phyloP scores from a whole-genome alignment of 1,284 basidiomycete species.

The Sanguinoderma infundibulare region DNA sequence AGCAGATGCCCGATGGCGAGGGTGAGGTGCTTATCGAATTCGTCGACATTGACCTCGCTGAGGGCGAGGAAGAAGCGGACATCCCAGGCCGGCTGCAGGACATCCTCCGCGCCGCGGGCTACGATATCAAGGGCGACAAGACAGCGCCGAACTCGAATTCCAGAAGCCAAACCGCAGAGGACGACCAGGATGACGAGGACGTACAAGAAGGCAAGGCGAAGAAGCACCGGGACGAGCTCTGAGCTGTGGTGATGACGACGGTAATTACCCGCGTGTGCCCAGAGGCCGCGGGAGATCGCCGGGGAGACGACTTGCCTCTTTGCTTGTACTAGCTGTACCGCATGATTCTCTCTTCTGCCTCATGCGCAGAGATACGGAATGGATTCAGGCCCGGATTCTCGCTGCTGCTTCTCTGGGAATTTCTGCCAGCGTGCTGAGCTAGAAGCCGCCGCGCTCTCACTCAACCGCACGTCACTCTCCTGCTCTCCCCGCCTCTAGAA shows the following conservation, averaged over 20 bases:
- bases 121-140: slow-evolving; percentile 33
- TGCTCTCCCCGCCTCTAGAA: neutral
- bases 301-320: neutral
- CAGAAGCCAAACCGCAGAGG: slow-evolving; percentile 18
- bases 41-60: slow-evolving; percentile 35
- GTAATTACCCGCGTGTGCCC: neutral
- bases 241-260: slow-evolving; percentile 31
- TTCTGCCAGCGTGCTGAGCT: slow-evolving; percentile 1
- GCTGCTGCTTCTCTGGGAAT: neutral
- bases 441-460: slow-evolving; percentile 2
- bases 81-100: slow-evolving; percentile 39
- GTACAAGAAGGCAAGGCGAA: slow-evolving; percentile 24
- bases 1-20: slow-evolving; percentile 45
- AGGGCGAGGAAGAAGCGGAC: slow-evolving; percentile 34
- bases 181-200: slow-evolving; percentile 19
- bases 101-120: slow-evolving; percentile 45
- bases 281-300: neutral
- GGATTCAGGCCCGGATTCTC: neutral
- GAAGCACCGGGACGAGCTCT: slow-evolving; percentile 45
- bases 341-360: neutral
- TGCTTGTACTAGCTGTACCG: neutral
- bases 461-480: slow-evolving; percentile 2
- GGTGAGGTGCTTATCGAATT: slow-evolving; percentile 64
- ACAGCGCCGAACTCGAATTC: slow-evolving; percentile 3
- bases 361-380: neutral